A percentile compares a stretch with the other conserved stretches of the same genome.
These are phyloP conservation scores for Handroanthus guayacan DNA, from an alignment of 257 asterid genomes.

Conservation along the genomic window DNA sequence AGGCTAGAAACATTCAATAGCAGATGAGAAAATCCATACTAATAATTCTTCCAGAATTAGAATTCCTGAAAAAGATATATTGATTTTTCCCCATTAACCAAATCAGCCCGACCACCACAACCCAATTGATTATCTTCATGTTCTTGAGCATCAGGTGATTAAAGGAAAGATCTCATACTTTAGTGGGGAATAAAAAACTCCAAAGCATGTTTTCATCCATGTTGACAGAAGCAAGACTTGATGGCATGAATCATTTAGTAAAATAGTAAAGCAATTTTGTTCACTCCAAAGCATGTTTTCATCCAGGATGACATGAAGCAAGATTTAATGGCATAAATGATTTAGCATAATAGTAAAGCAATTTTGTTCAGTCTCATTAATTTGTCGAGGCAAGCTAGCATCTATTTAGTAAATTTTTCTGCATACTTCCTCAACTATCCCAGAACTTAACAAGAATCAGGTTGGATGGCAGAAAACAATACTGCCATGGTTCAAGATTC, in stretches of 20 bases:
- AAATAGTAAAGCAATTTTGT: neutral
- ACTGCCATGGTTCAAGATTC: conserved; percentile 8
- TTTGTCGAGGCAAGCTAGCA: neutral
- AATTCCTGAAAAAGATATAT: too few species aligned
- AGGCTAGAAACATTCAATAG: neutral
- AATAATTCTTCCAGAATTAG: too few species aligned
- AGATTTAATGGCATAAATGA: neutral
- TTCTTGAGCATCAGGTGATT: neutral
- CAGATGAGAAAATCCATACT: neutral
- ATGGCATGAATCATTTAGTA: neutral
- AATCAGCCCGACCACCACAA: too few species aligned
- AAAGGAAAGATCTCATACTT: neutral
- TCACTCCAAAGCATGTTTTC: neutral
- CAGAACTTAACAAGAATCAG: neutral
- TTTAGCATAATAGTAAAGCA: neutral
- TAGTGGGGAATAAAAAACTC: neutral
- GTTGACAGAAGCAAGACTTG: neutral
- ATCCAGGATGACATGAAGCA: neutral
- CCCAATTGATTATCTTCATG: too few species aligned
- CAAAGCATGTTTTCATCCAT: neutral
- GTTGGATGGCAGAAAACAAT: neutral
- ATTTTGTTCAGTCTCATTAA: neutral
- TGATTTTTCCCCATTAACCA: too few species aligned
- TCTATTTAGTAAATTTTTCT: neutral
- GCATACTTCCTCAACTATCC: neutral